Evolutionary conservation across 2,329 filamentous ascomycete genomes (phyloP).

Genomic region (Capronia americana): DNA sequence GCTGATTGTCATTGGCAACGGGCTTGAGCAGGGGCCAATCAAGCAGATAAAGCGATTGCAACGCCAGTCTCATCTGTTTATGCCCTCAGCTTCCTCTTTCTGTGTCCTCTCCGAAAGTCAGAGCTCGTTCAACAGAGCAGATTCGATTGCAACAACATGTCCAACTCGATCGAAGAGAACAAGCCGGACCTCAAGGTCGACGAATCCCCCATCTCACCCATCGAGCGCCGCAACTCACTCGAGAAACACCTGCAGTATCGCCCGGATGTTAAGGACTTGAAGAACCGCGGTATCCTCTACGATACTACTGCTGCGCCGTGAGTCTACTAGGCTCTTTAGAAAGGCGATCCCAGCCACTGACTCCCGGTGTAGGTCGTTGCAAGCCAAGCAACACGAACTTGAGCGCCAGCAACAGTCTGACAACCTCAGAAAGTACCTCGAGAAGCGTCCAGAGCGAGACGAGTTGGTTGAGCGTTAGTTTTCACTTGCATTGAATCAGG

Average conservation of each 20-base stretch:
- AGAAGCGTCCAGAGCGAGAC: conserved; percentile 70
- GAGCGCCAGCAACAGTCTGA: conserved; percentile 69
- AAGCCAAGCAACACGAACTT: conserved; percentile 67
- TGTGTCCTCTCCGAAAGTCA: not conserved
- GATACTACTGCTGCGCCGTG: conserved; percentile 72
- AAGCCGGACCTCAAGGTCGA: conserved; percentile 53
- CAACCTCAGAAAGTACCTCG: conserved; percentile 68
- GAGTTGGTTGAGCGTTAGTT: conserved; percentile 78
- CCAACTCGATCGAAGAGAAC: conserved; percentile 34
- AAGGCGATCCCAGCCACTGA: not conserved
- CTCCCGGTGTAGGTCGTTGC: conserved; percentile 59
- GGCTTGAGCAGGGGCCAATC: conserved; percentile 5
- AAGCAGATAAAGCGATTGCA: conserved; percentile 21
- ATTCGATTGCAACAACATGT: conserved; percentile 30
- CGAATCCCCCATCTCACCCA: conserved; percentile 64
- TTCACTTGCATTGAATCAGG: conserved; percentile 17
- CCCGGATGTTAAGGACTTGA: conserved; percentile 69
- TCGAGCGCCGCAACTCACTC: conserved; percentile 68
- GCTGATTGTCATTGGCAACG: conserved; percentile 29
- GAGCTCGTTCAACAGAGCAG: not conserved
- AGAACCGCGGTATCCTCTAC: conserved; percentile 71
- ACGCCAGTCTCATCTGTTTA: conserved; percentile 23
- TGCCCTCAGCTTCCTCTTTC: conserved; percentile 8
- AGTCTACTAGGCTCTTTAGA: conserved; percentile 37
- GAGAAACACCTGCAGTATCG: conserved; percentile 75